Base-by-base conservation (phyloP, 2,329 filamentous ascomycete genomes). In the Escovopsis sp. region DNA sequence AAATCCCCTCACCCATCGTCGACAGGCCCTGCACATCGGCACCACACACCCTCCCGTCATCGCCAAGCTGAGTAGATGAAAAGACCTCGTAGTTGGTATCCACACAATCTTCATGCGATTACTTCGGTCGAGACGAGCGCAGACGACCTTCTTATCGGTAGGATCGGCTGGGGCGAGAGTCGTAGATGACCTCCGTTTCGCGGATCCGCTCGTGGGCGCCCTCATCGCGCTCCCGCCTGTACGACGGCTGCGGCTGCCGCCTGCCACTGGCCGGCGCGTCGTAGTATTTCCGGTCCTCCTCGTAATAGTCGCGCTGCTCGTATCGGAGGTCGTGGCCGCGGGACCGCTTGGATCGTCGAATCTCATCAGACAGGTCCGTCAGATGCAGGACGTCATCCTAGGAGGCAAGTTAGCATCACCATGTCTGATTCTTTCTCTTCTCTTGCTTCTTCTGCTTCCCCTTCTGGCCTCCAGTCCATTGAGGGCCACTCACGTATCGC, bases 351-450 rank as follows among this genome's bases (percentile, higher is more conserved):
- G 59, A 70, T 38, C 72, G 72, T 26, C 84, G 80, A 50, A 94
- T 90, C 15, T 82, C 72, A 41, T 93, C 81, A 1, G 85, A 84
- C 4, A 92, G 56, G 43, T 90, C 73, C 18, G 93, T 83, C 4
- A 96, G 72, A 43, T 79, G 76, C 30, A 85, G 70, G 32, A 96
- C 83, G 45, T 94, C 85, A 52, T 92, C 84, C 85, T 94, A 34
- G 27, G 27, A 36, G 13, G 6, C 10, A 10, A 23, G 48, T 66
- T 49, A 66, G 60, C 38, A 41, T 27, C n/a, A n/a, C n/a, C n/a
- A n/a, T n/a, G n/a, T n/a, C n/a, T n/a, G n/a, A n/a, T n/a, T n/a
- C n/a, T n/a, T n/a, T n/a, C n/a, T n/a, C n/a, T n/a, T n/a, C n/a
- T n/a, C n/a, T n/a, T n/a, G n/a, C n/a, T n/a, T n/a, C n/a, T n/a